These are phyloP conservation scores for Saraca asoca DNA, from an alignment of 331 rosid species.

Conservation along the genomic window DNA sequence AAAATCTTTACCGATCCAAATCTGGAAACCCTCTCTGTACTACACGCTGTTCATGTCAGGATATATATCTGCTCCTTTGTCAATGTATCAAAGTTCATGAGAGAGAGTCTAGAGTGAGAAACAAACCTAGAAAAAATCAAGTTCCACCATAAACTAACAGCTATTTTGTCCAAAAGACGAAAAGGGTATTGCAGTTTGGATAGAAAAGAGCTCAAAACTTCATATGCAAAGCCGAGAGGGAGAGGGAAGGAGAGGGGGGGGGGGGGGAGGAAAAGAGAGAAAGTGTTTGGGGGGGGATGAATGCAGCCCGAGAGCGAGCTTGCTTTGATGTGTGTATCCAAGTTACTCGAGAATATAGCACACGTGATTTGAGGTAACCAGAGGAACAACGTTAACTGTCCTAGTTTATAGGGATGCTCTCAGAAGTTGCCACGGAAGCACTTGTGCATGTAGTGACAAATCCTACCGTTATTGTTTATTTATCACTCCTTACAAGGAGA, in stretches of 20 bases:
- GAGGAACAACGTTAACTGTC: too few relatives aligned
- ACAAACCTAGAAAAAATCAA: conserved; percentile 14
- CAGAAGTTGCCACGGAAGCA: too few relatives aligned
- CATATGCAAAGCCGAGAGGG: background rate
- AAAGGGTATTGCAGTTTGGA: background rate
- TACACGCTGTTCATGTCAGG: conserved; percentile 4
- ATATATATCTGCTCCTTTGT: too few relatives aligned
- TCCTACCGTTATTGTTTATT: background rate
- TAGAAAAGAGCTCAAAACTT: conserved; percentile 12
- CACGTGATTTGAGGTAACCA: too few relatives aligned
- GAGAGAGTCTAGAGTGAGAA: background rate
- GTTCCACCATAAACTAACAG: background rate
- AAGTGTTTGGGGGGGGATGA: background rate
- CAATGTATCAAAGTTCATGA: background rate
- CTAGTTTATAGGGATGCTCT: background rate
- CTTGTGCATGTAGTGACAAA: background rate
- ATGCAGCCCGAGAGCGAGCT: conserved; percentile 5
- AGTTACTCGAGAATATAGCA: conserved; percentile 17
- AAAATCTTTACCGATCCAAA: conserved; percentile 5
- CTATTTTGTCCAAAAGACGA: background rate
- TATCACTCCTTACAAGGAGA: background rate
- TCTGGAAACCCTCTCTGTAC: background rate
- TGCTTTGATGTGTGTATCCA: too few relatives aligned
- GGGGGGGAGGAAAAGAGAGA: too few relatives aligned
- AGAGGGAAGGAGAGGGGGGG: background rate